Percentiles rank a stretch among this genome's conserved stretches.
These are phyloP conservation scores for Boechera divaricarpa DNA, from an alignment of 345 rosid species.

Conservation along the genomic window DNA sequence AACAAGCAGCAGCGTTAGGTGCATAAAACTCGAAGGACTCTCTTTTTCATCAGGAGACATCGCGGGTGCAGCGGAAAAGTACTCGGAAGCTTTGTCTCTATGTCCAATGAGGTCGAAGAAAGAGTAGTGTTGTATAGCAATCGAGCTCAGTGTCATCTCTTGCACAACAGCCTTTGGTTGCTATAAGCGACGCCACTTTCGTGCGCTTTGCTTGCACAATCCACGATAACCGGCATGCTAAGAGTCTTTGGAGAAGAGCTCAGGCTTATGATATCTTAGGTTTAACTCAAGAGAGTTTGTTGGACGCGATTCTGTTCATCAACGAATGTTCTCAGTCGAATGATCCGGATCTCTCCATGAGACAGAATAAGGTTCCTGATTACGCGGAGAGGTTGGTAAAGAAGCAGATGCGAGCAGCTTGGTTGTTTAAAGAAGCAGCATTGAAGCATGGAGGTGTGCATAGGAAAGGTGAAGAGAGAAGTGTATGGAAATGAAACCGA, in stretches of 20 bases:
- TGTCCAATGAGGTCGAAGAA: constrained; percentile 95
- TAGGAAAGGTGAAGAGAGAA: constrained; percentile 71
- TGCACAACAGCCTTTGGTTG: constrained; percentile 89
- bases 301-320: constrained; percentile 96
- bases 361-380: constrained; percentile 98
- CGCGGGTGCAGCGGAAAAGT: constrained; percentile 83
- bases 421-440: constrained; percentile 97
- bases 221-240: constrained; percentile 92
- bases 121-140: constrained; percentile 95
- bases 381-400: constrained; percentile 95
- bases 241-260: constrained; percentile 99
- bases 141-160: constrained; percentile 94
- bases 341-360: constrained; percentile 88
- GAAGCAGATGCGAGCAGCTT: constrained; percentile 99
- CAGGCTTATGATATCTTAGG: constrained; percentile 97
- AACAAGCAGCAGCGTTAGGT: constrained; percentile 92
- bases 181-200: constrained; percentile 95
- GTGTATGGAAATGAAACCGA: constrained; percentile 77
- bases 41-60: constrained; percentile 91
- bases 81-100: constrained; percentile 86
- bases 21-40: constrained; percentile 99
- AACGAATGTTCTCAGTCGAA: constrained; percentile 97
- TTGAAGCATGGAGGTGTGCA: constrained; percentile 88
- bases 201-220: constrained; percentile 82
- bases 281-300: constrained; percentile 90